Conservation (phyloP, 2,329 filamentous ascomycete genomes). For the Cladosporium phlei region DNA sequence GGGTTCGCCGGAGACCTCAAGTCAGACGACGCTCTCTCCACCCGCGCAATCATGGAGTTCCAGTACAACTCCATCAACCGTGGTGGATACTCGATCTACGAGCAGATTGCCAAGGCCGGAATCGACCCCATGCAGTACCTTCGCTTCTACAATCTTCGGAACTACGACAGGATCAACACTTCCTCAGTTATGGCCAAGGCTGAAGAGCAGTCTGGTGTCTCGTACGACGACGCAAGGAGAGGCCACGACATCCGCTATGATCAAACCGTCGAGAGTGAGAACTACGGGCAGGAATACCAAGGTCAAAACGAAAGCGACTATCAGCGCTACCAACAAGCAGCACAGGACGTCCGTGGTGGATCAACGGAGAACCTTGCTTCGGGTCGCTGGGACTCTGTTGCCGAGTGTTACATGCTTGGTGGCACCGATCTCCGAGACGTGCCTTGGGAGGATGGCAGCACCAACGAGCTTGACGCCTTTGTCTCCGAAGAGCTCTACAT, state of each 20-base stretch:
- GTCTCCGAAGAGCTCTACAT: slow-evolving; percentile 61
- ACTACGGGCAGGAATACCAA: slow-evolving; percentile 34
- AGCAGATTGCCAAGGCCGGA: slow-evolving; percentile 60
- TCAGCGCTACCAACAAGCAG: slow-evolving; percentile 66
- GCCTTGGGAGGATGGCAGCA: slow-evolving; percentile 54
- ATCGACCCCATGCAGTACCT: slow-evolving; percentile 70
- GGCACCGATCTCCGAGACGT: slow-evolving; percentile 65
- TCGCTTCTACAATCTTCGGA: slow-evolving; percentile 78
- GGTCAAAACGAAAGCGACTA: slow-evolving; percentile 20
- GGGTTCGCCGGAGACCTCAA: slow-evolving; percentile 78
- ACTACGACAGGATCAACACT: slow-evolving; percentile 76
- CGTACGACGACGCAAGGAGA: slow-evolving; percentile 61
- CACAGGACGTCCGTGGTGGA: slow-evolving; percentile 48
- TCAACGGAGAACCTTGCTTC: slow-evolving; percentile 37
- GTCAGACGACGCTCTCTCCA: slow-evolving; percentile 66
- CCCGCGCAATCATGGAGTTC: slow-evolving; percentile 82
- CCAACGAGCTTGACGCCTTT: slow-evolving; percentile 57
- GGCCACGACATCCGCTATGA: slow-evolving; percentile 56
- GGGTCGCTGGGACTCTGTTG: slow-evolving; percentile 69
- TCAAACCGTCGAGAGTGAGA: slow-evolving; percentile 32
- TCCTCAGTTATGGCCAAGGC: slow-evolving; percentile 57
- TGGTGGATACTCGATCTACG: slow-evolving; percentile 72
- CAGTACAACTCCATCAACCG: slow-evolving; percentile 77
- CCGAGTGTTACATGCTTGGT: slow-evolving; percentile 76
- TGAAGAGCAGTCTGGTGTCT: slow-evolving; percentile 60